Base-by-base conservation (phyloP, 2,329 filamentous ascomycete genomes). In the Lecanoromycetidae sp. region DNA sequence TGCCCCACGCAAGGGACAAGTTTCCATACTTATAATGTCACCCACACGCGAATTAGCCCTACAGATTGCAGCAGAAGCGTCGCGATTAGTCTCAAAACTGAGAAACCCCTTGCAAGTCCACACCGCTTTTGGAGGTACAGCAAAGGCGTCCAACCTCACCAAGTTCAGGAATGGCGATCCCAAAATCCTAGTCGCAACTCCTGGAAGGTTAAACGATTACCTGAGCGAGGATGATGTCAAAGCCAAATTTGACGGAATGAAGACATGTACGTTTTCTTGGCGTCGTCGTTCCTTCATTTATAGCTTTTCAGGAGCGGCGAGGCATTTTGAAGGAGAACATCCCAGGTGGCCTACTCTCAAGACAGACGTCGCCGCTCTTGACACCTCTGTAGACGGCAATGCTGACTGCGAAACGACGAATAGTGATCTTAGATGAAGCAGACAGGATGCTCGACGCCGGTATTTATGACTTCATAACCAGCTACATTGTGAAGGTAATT, bases 41-140 rank as follows among this genome's bases (percentile, higher is more conserved):
- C 77, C 77, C 2, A 80, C 77, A 12, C 69, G 77, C 54, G 77
- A 80, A 57, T 60, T 80, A 53, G 77, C 77, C 1, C 76, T 80
- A 58, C 77, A 80, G 61, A 80, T 80, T 55, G 75, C 76, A 5
- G 67, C 64, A 0, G 90, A 96, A 65, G 88, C 90, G 2, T 73
- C 66, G 53, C 45, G 29, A n/a, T 27, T 54, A 15, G 48, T 51
- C 6, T 40, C 42, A n/a, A 84, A 78, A 60, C 66, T 94, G 22
- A 72, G 72, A 30, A 55, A 57, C 2, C 77, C 80, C 13, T 67
- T 95, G 26, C 66, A 77, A 38, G 74, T 83, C 12, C 76, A 81
- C 59, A 81, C 79, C 34, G 91, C 90, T 13, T 93, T 98, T 17
- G 91, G 91, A 61, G 91, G 91, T 42, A 94, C 88, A n/a, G 76